These are phyloP conservation scores for Termitomyces sp. DNA, from an alignment of 768 basidiomycete genomes.

Conservation along the genomic window DNA sequence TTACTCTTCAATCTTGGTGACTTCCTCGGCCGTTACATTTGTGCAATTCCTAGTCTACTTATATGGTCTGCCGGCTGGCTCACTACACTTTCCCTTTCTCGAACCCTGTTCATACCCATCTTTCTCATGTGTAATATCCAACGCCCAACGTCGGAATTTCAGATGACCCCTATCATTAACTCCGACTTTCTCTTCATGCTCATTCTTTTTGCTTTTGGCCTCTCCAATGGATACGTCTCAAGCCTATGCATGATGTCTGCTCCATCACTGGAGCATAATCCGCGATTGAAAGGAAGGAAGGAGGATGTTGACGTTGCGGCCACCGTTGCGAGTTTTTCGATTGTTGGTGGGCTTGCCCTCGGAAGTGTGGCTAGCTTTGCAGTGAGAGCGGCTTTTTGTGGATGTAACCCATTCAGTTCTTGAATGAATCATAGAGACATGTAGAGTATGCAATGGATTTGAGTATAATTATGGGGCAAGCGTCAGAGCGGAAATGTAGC, in stretches of 20 bases:
- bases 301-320: conserved; percentile 88
- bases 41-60: conserved; percentile 59
- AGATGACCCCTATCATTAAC: conserved; percentile 52
- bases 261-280: conserved; percentile 79
- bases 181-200: conserved; percentile 78
- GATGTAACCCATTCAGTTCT: conserved; percentile 66
- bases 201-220: conserved; percentile 71
- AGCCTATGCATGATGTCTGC: conserved; percentile 82
- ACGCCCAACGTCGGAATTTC: conserved; percentile 30
- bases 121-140: conserved; percentile 89
- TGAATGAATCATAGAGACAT: neutral
- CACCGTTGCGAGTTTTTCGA: conserved; percentile 73
- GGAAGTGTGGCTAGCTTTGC: conserved; percentile 84
- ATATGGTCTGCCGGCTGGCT: conserved; percentile 69
- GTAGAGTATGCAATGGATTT: neutral
- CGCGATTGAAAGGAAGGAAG: conserved; percentile 57
- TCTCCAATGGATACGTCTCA: conserved; percentile 79
- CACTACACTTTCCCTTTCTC: conserved; percentile 57
- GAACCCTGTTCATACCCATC: conserved; percentile 81
- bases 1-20: conserved; percentile 73
- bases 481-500: neutral
- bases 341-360: conserved; percentile 70
- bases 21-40: conserved; percentile 64
- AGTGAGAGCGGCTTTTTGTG: conserved; percentile 64
- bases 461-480: neutral